Percentiles rank a stretch among this genome's conserved stretches.
These are phyloP conservation scores for Dillenia suffruticosa DNA, from an alignment of 164 flowering plant genomes.

Conservation along the genomic window DNA sequence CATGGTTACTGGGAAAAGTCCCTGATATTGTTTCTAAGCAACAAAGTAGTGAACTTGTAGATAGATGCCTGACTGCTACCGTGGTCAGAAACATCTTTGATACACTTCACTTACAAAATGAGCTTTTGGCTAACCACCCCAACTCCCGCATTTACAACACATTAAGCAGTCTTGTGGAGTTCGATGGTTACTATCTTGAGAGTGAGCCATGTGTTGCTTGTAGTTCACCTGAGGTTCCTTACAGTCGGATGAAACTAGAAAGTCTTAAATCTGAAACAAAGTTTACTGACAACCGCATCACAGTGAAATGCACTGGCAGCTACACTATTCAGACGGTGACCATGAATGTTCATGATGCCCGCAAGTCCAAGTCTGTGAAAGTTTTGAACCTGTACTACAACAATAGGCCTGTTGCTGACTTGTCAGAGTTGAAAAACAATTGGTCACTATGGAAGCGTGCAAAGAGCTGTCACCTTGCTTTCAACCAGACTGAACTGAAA, in stretches of 20 bases:
- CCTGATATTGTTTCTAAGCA: constrained; percentile 63
- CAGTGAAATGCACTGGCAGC: constrained; percentile 98
- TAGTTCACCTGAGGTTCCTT: constrained; percentile 98
- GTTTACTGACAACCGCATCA: constrained; percentile 97
- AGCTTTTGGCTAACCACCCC: constrained; percentile 95
- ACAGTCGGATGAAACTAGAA: constrained; percentile 95
- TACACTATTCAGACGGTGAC: constrained; percentile 94
- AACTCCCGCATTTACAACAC: constrained; percentile 97
- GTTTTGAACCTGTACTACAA: constrained; percentile 93
- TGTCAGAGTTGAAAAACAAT: constrained; percentile 95
- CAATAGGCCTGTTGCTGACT: constrained; percentile 94
- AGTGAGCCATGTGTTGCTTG: constrained; percentile 99
- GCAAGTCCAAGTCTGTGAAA: constrained; percentile 95
- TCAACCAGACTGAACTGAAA: constrained; percentile 95
- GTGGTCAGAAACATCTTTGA: constrained; percentile 80
- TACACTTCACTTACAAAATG: constrained; percentile 90
- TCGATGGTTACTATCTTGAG: constrained; percentile 99
- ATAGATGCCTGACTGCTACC: constrained; percentile 73
- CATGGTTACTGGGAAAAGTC: constrained; percentile 70
- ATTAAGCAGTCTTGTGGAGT: constrained; percentile 87
- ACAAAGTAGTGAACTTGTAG: constrained; percentile 62
- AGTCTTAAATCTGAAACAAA: constrained; percentile 94
- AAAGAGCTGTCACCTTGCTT: constrained; percentile 91
- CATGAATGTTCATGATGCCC: constrained; percentile 99
- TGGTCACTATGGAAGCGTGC: constrained; percentile 99